These are phyloP conservation scores for Cordyceps cicadae DNA, from an alignment of 2,329 filamentous ascomycete species.

Conservation along the genomic window DNA sequence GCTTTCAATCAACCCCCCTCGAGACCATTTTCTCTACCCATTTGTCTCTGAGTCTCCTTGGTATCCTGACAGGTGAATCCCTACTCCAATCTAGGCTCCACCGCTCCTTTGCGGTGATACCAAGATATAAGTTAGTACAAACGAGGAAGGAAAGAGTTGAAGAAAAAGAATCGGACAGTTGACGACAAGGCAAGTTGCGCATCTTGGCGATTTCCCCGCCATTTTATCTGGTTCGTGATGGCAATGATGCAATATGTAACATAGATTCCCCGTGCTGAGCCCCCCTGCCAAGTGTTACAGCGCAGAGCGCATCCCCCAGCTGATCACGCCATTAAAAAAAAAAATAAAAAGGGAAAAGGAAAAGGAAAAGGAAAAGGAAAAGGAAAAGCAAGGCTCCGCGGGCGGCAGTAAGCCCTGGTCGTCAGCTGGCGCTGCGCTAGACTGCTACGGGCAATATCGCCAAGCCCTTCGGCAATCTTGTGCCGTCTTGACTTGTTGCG, in stretches of 20 bases:
- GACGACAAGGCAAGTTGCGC: background rate
- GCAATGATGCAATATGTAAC: background rate
- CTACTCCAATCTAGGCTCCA: background rate
- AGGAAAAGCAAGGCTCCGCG: background rate
- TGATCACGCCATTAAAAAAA: background rate
- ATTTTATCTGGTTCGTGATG: background rate
- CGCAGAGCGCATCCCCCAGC: background rate
- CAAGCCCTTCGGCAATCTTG: constrained; percentile 10
- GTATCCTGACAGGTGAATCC: too few relatives aligned
- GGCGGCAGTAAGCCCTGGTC: background rate
- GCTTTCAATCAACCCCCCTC: too few relatives aligned
- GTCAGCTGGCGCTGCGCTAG: constrained; percentile 5
- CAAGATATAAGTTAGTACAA: background rate
- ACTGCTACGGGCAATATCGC: background rate
- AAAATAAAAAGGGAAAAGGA: background rate
- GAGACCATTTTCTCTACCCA: too few relatives aligned
- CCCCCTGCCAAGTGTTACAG: background rate
- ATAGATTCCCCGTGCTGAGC: background rate
- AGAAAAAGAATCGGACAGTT: background rate
- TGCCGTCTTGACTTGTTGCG: background rate
- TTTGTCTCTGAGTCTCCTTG: too few relatives aligned
- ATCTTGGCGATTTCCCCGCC: background rate
- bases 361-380: background rate
- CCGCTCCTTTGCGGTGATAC: background rate
- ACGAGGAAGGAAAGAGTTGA: background rate